These are phyloP conservation scores for Chlorella sorokiniana DNA, from an alignment of 139 green algal genomes.

Conservation along the genomic window DNA sequence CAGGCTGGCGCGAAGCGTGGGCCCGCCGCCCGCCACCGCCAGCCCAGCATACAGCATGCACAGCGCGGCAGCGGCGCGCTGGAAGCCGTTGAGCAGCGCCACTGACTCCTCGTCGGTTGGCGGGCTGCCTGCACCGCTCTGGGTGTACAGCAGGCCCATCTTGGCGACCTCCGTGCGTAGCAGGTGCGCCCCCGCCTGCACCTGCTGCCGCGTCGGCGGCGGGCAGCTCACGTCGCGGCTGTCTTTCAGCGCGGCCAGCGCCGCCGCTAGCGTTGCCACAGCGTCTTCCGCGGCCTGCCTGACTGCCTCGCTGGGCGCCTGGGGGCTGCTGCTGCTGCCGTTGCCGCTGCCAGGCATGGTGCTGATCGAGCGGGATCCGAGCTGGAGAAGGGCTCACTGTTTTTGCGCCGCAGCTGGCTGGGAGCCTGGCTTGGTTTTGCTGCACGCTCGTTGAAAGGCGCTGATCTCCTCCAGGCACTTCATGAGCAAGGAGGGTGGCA, in stretches of 20 bases:
- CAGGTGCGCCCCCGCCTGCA: not conserved
- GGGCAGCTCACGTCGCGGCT: slow-evolving; percentile 4
- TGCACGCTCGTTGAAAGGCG: slow-evolving; percentile 43
- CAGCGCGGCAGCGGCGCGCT: not conserved
- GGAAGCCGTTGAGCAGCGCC: slow-evolving; percentile 1
- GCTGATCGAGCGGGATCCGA: too few relatives aligned
- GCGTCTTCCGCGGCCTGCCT: slow-evolving; percentile 5
- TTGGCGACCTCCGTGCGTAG: slow-evolving; percentile 29
- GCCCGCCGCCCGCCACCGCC: not conserved
- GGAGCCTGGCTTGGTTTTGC: slow-evolving; percentile 21
- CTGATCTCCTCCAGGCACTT: slow-evolving; percentile 37
- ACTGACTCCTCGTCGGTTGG: not conserved
- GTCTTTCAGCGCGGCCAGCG: not conserved
- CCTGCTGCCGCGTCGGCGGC: not conserved
- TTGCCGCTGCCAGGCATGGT: too few relatives aligned
- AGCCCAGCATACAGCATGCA: slow-evolving; percentile 29
- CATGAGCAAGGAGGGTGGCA: not conserved
- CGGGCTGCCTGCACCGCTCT: not conserved
- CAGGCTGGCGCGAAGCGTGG: slow-evolving; percentile 19
- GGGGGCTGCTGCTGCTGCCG: not conserved
- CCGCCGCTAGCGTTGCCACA: not conserved
- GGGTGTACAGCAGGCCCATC: slow-evolving; percentile 19
- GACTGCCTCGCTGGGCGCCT: not conserved
- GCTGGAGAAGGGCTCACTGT: too few relatives aligned
- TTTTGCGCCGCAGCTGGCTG: not conserved